Evolutionary conservation across 2,329 filamentous ascomycete genomes (phyloP), one percentile per base, ranked within the genome.

Genomic region (Fusarium sp.): DNA sequence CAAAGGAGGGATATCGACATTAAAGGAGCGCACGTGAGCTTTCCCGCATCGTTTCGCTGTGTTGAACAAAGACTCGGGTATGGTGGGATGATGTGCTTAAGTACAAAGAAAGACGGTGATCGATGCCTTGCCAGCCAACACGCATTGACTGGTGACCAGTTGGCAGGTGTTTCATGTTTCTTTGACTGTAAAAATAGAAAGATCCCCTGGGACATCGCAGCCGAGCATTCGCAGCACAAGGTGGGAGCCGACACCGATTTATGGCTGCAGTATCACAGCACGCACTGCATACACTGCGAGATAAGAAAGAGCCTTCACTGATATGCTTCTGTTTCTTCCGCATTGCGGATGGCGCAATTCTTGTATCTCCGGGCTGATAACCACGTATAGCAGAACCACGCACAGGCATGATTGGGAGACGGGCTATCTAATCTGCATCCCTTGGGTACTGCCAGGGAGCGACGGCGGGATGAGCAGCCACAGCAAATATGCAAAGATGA

Each of bases 401-500:
- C 55, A 46, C 55, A 65, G 48, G 62, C 48, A 64, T 74, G 72
- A 74, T 75, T 75, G 72, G 72, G 70, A 75, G 60, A 57, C 13
- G 12, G 43, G 58, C 48, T 74, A 74, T 73, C 72, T 74, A 75
- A 75, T 74, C 72, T 75, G 46, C 44, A 66, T 63, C 60, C 70
- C 60, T 72, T 60, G 55, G 64, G 40, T 50, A 65, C 60, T 61
- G 72, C 55, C 67, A 54, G 52, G 59, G 55, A 47, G 58, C 40
- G 57, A 66, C 51, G 62, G 61, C 18, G 65, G 68, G 68, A 57
- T 43, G 48, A 56, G 47, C 64, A 72, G 63, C 70, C 66, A 62
- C 60, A 66, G 58, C 65, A 53, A 55, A 63, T 52, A 61, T 61
- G 62, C 36, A 71, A 28, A 61, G 55, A 65, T 60, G 47, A 61